These are phyloP conservation scores for Draba incana DNA, from an alignment of 345 rosid species.

Conservation along the genomic window DNA sequence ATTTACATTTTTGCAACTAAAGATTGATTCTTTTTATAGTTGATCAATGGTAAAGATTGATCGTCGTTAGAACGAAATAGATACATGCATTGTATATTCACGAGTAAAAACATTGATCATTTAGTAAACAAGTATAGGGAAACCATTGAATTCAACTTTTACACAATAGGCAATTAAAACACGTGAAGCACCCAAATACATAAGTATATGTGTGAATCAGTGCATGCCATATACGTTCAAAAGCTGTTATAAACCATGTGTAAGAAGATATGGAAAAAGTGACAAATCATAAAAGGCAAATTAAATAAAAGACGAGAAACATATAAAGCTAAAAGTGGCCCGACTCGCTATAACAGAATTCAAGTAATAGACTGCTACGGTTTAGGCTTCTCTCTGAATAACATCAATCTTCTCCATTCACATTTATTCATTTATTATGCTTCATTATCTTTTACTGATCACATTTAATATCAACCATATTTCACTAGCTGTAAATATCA, in stretches of 20 bases:
- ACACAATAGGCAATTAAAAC: slow-evolving; percentile 6
- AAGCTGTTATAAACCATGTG: slow-evolving; percentile 31
- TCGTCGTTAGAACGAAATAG: no score
- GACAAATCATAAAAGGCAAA: slow-evolving; percentile 3
- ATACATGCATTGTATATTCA: no score
- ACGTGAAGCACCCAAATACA: slow-evolving; percentile 29
- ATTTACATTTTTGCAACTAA: no score
- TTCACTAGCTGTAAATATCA: no score
- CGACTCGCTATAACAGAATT: slow-evolving; percentile 1
- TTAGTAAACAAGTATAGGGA: no score
- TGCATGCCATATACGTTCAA: slow-evolving; percentile 41
- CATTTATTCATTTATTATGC: slow-evolving; percentile 12
- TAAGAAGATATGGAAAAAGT: slow-evolving; percentile 21
- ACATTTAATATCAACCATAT: slow-evolving; percentile 29
- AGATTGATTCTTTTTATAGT: no score
- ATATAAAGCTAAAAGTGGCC: slow-evolving; percentile 23
- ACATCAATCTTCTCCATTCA: slow-evolving; percentile 24
- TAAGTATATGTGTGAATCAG: slow-evolving; percentile 32
- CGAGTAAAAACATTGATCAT: no score
- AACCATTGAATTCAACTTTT: slow-evolving; percentile 19
- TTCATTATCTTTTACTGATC: slow-evolving; percentile 19
- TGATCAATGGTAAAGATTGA: no score
- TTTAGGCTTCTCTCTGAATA: slow-evolving; percentile 27
- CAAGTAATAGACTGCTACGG: slow-evolving; percentile 26
- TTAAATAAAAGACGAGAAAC: not conserved